phyloP scores from a whole-genome alignment of 1,284 basidiomycete species.

The Agaricales sp. region DNA sequence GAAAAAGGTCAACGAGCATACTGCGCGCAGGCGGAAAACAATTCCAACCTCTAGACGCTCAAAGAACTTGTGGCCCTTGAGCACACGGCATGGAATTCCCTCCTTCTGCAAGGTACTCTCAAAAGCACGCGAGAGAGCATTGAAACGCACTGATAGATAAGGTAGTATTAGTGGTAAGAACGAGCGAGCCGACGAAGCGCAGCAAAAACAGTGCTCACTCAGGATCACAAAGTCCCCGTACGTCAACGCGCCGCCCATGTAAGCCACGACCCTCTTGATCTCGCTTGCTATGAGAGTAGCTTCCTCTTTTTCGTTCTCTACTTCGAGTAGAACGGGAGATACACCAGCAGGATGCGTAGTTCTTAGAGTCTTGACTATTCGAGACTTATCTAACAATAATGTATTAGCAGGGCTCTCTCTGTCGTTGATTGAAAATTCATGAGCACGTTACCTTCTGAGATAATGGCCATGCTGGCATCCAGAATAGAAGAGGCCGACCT shows the following conservation, averaged over 20 bases:
- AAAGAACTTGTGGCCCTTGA: conserved; percentile 84
- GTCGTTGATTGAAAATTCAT: background rate
- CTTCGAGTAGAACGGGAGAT: conserved; percentile 40
- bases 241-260: conserved; percentile 61
- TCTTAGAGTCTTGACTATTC: conserved; percentile 70
- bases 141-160: conserved; percentile 58
- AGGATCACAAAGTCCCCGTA: conserved; percentile 77
- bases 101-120: conserved; percentile 74
- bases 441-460: conserved; percentile 57
- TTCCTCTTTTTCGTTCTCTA: conserved; percentile 46
- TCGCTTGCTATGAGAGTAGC: conserved; percentile 69
- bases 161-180: conserved; percentile 3
- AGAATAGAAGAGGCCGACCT: conserved; percentile 79
- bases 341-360: conserved; percentile 64
- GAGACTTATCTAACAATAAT: conserved; percentile 42
- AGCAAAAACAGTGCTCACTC: conserved; percentile 44
- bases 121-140: conserved; percentile 71
- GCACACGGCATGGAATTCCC: conserved; percentile 68
- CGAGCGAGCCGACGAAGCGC: background rate
- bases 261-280: conserved; percentile 69
- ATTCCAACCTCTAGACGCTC: conserved; percentile 60
- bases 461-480: conserved; percentile 65
- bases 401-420: conserved; percentile 1
- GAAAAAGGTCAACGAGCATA: conserved; percentile 1
- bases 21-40: conserved; percentile 22